Conservation (phyloP, 345 rosid species). For the Salix dunnii region DNA sequence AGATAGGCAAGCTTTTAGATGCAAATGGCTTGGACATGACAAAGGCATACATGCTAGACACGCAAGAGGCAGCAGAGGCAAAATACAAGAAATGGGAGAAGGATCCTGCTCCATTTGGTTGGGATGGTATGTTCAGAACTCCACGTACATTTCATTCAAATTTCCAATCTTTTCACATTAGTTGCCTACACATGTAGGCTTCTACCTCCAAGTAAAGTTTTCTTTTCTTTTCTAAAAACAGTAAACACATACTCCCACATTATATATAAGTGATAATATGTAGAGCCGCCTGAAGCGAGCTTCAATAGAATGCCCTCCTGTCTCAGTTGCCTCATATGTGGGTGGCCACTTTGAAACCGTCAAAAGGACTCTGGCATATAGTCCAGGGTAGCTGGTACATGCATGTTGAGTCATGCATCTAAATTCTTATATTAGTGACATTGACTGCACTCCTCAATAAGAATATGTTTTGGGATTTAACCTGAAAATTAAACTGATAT, state of each 20-base stretch:
- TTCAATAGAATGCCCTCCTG: not conserved
- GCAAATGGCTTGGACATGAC: conserved; percentile 90
- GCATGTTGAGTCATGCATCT: not conserved
- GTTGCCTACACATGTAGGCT: too few species aligned
- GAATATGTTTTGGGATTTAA: not conserved
- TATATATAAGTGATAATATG: not conserved
- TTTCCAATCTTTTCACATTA: too few species aligned
- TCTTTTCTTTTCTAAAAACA: too few species aligned
- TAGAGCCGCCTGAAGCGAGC: not conserved
- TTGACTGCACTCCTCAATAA: not conserved
- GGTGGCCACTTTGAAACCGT: not conserved
- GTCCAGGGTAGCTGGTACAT: not conserved
- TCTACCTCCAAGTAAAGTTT: too few species aligned
- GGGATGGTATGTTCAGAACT: conserved; percentile 69
- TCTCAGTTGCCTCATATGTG: not conserved
- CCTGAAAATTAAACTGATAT: conserved; percentile 8
- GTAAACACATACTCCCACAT: too few species aligned
- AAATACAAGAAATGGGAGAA: conserved; percentile 97
- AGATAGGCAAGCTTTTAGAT: conserved; percentile 83
- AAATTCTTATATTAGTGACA: not conserved
- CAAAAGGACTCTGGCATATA: too few species aligned
- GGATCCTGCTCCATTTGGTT: conserved; percentile 88
- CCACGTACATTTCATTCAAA: not conserved
- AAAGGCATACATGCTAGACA: conserved; percentile 80
- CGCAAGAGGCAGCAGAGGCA: conserved; percentile 82